Conservation (phyloP, 2,329 filamentous ascomycete genomes). For the Zymoseptoria crescenta region DNA sequence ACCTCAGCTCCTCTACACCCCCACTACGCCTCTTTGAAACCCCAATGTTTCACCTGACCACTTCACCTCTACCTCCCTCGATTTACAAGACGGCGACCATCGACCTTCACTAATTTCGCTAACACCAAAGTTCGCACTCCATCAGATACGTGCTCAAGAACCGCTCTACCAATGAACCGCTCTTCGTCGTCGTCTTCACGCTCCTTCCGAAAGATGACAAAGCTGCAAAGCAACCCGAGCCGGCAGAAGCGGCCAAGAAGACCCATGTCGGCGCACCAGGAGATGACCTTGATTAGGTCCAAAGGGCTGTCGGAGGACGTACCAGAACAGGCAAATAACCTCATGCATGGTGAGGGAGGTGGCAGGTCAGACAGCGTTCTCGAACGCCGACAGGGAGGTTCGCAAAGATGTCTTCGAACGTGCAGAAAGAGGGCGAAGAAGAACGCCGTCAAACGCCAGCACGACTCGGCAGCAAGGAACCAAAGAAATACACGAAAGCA, state of each 20-base stretch:
- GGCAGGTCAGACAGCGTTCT: neutral
- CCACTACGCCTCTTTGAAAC: constrained; percentile 14
- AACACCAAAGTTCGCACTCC: constrained; percentile 59
- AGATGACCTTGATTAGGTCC: neutral
- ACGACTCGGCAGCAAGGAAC: neutral
- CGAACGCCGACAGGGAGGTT: neutral
- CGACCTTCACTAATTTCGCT: constrained; percentile 18
- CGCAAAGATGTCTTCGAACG: neutral
- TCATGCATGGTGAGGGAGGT: neutral
- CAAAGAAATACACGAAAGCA: neutral
- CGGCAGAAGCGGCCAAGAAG: neutral
- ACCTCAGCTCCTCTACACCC: constrained; percentile 25
- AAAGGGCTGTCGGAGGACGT: neutral
- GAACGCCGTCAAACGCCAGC: neutral
- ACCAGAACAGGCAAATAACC: neutral
- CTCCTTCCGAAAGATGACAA: constrained; percentile 56
- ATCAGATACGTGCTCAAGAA: constrained; percentile 91
- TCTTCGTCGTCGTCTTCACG: constrained; percentile 75
- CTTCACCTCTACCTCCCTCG: constrained; percentile 24
- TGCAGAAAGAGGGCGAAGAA: neutral
- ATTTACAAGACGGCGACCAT: neutral
- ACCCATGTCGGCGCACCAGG: neutral
- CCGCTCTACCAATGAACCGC: constrained; percentile 60
- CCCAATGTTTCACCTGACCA: constrained; percentile 10
- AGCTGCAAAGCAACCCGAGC: constrained; percentile 9